phyloP scores from a whole-genome alignment of 2,329 filamentous ascomycete genomes.

The Cercospora sesami region DNA sequence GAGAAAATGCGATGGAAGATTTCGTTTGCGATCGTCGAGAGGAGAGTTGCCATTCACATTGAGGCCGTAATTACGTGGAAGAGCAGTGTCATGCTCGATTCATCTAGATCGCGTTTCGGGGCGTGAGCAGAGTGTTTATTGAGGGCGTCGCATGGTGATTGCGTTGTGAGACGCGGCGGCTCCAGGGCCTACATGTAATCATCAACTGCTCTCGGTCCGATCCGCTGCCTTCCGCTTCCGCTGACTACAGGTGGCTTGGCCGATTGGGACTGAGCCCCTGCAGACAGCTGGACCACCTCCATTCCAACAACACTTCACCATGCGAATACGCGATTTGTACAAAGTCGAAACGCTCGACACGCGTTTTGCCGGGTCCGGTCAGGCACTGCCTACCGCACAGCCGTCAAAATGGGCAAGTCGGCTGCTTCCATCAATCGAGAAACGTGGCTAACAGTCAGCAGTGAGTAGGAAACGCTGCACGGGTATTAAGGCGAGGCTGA shows the following conservation, averaged over 20 bases:
- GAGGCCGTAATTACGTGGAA: too few relatives aligned
- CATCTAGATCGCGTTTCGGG: too few relatives aligned
- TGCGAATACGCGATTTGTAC: slow-evolving; percentile 49
- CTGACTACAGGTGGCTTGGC: neutral
- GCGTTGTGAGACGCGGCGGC: too few relatives aligned
- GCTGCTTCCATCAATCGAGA: neutral
- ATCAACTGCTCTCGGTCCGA: too few relatives aligned
- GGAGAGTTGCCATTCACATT: too few relatives aligned
- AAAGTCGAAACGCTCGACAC: slow-evolving; percentile 69
- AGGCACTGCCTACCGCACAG: slow-evolving; percentile 44
- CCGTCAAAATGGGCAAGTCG: slow-evolving; percentile 65
- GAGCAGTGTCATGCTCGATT: too few relatives aligned
- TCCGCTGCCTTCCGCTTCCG: neutral
- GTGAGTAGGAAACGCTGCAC: slow-evolving; percentile 8
- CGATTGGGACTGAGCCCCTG: neutral
- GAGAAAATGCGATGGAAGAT: too few relatives aligned
- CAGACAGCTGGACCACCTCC: neutral
- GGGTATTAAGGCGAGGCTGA: neutral
- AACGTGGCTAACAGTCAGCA: slow-evolving; percentile 11
- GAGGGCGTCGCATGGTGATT: too few relatives aligned
- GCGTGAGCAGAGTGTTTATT: too few relatives aligned
- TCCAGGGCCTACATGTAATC: too few relatives aligned
- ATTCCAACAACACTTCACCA: slow-evolving; percentile 11
- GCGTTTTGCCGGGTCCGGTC: slow-evolving; percentile 65
- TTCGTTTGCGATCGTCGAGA: too few relatives aligned